Evolutionary conservation across 169 alveolate genomes (phyloP), one percentile per base, ranked within the genome.

Genomic region (Ichthyophthirius multifiliis): DNA sequence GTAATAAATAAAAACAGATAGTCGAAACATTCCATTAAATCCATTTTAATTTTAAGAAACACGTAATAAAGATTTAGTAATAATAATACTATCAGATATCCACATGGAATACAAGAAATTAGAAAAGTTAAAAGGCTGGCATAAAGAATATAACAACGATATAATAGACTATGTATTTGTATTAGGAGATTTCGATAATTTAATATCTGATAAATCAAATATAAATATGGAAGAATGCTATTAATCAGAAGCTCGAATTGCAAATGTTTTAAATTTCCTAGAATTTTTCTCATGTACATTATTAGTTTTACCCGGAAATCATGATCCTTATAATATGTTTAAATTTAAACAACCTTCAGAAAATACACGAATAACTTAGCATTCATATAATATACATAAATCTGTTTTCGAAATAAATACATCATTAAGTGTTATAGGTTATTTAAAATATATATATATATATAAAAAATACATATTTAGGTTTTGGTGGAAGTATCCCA

Each of bases 131-230:
- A 55, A 55, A 55, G 71, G 71, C 12, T 55, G 71, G 71, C 71
- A 55, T 55, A 55, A 55, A 55, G 71, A 55, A 10, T 55, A 55
- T 23, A 55, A 55, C 31, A 55, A 55, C 7, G 71, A 55, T 27
- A 55, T 55, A 0, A 55, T 55, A 16, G 75, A 64, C 35, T 64
- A 12, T 35, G 46, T 32, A 15, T 34, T 64, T 5, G 34, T 64
- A 1, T 64, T 64, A 34, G 75, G 75, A 34, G 75, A 64, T 64
- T 32, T 32, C 16, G 75, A 64, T 64, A 64, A 64, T 32, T 31
- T 64, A 18, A 15, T 15, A 34, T 32, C 16, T 32, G 46, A n/a
- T 64, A 32, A 64, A 64, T 12, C 13, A 15, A 32, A 64, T 4
- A 64, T 35, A 10, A 41, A 64, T 32, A 32, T 32, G 10, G 35